A percentile compares a stretch with the other conserved stretches of the same genome.
Conservation (phyloP, 148 eudicot genomes). For the Silene latifolia region DNA sequence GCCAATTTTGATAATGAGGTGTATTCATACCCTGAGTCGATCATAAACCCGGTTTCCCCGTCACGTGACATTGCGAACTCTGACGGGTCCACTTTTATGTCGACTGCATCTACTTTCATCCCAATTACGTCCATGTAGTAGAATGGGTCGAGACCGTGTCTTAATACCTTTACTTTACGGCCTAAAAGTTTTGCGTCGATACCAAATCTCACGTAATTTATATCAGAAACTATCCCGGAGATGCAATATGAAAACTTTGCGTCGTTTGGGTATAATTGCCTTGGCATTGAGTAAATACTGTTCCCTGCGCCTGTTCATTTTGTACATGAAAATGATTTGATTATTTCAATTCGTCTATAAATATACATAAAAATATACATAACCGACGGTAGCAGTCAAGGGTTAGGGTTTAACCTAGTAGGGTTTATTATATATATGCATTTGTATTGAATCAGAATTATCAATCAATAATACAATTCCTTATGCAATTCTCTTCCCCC, state of each 20-base stretch:
- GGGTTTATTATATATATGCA: too few species aligned
- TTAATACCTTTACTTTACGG: not conserved
- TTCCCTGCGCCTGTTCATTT: conserved; percentile 7
- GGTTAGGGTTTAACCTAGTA: too few species aligned
- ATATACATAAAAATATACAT: too few species aligned
- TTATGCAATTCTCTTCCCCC: too few species aligned
- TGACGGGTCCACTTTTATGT: not conserved
- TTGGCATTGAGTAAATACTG: conserved; percentile 8
- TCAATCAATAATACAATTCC: too few species aligned
- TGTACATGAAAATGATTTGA: not conserved
- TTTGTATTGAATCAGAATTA: too few species aligned
- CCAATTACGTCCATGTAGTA: conserved; percentile 11
- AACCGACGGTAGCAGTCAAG: too few species aligned
- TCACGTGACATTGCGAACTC: not conserved
- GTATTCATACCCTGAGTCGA: not conserved
- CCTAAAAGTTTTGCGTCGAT: conserved; percentile 10
- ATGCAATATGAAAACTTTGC: conserved; percentile 19
- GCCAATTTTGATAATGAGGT: not conserved
- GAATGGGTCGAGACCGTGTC: not conserved
- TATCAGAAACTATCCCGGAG: not conserved
- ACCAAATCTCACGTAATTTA: conserved; percentile 4
- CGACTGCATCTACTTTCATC: not conserved
- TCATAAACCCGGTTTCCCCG: not conserved
- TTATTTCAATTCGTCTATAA: too few species aligned
- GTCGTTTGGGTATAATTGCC: conserved; percentile 7